Conservation (phyloP, 345 rosid genomes). For the Trapa incisa region DNA sequence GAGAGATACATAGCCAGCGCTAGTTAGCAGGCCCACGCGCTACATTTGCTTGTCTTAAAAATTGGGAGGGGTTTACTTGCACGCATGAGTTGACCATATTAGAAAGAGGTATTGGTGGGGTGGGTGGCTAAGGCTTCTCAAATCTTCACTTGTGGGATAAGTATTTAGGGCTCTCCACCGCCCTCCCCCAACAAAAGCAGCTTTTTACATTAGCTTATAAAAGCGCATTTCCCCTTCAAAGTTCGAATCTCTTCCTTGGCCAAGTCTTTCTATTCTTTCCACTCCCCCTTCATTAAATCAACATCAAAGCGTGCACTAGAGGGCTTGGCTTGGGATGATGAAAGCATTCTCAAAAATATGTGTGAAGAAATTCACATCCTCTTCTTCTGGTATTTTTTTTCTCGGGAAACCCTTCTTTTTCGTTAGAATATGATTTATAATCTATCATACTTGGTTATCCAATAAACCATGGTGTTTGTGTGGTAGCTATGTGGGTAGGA, state of each 20-base stretch:
- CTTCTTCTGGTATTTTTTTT: constrained; percentile 8
- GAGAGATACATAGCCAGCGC: no score
- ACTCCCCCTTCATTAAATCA: not conserved
- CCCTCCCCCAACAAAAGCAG: not conserved
- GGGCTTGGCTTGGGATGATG: constrained; percentile 13
- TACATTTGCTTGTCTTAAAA: no score
- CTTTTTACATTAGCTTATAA: not conserved
- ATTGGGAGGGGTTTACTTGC: not conserved
- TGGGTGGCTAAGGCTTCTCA: not conserved
- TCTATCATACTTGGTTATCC: no score
- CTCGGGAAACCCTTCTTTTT: no score
- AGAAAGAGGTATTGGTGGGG: no score
- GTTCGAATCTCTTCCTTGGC: not conserved
- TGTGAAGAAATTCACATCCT: constrained; percentile 16
- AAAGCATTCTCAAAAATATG: constrained; percentile 7
- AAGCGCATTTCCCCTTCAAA: not conserved
- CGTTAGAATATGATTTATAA: no score
- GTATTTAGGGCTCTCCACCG: not conserved
- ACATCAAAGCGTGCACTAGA: not conserved
- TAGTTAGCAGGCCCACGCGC: no score
- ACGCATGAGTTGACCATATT: not conserved
- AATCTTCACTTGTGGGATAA: not conserved
- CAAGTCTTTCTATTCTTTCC: not conserved
- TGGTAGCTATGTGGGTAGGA: no score
- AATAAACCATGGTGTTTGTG: no score